Conservation (phyloP, 2,329 filamentous ascomycete genomes). For the Chalaropsis ovoidea region DNA sequence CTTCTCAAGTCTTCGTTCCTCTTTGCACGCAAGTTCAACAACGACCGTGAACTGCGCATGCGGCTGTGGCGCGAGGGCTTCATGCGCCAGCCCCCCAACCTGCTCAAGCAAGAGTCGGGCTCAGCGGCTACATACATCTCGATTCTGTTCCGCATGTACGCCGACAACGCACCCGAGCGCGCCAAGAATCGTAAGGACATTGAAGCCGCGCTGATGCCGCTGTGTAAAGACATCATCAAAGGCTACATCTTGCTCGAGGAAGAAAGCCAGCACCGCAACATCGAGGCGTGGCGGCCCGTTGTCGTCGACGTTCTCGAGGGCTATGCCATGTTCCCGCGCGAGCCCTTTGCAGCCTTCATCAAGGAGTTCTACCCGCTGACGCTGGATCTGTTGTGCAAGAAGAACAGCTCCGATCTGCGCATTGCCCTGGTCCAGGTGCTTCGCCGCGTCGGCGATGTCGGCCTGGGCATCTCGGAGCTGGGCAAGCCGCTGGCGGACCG, state of each 20-base stretch:
- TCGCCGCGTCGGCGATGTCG: conserved; percentile 71
- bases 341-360: conserved; percentile 71
- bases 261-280: conserved; percentile 93
- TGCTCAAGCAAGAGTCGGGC: conserved; percentile 92
- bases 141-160: conserved; percentile 95
- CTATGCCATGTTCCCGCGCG: conserved; percentile 70
- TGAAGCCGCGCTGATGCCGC: conserved; percentile 80
- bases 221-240: conserved; percentile 88
- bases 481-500: conserved; percentile 34
- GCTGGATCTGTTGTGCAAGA: conserved; percentile 71
- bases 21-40: conserved; percentile 95
- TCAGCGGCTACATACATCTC: conserved; percentile 89
- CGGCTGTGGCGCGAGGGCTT: conserved; percentile 94
- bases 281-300: conserved; percentile 91
- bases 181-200: conserved; percentile 70
- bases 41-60: conserved; percentile 90
- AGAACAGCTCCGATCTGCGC: conserved; percentile 70
- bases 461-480: conserved; percentile 44
- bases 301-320: conserved; percentile 95
- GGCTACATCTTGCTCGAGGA: conserved; percentile 81
- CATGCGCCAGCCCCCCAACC: conserved; percentile 97
- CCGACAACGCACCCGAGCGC: conserved; percentile 74
- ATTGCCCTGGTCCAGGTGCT: conserved; percentile 67
- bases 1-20: conserved; percentile 92
- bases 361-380: conserved; percentile 75